These are phyloP conservation scores for Dactylellina drechsleri DNA, from an alignment of 2,329 filamentous ascomycete species.

Conservation along the genomic window DNA sequence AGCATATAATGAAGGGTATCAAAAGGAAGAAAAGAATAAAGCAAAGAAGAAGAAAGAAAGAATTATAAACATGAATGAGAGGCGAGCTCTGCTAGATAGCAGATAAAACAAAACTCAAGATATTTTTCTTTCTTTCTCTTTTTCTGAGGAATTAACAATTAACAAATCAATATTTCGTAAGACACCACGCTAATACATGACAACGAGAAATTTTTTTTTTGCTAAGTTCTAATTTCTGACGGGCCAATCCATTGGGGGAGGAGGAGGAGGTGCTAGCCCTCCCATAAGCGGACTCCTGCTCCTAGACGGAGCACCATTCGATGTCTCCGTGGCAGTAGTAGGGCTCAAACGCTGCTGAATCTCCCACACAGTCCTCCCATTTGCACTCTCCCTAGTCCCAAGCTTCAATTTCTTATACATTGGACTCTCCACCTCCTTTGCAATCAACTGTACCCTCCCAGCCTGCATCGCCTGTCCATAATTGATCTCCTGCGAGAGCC, in stretches of 20 bases:
- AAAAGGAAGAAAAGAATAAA: background rate
- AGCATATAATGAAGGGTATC: conserved; percentile 10
- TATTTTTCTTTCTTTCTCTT: background rate
- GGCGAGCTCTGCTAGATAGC: background rate
- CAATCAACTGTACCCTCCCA: conserved; percentile 14
- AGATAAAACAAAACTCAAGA: background rate
- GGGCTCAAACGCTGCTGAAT: conserved; percentile 41
- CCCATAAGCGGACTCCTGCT: conserved; percentile 17
- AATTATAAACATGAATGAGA: conserved; percentile 14
- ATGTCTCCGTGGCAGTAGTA: conserved; percentile 21
- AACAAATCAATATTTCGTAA: background rate
- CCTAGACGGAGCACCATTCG: conserved; percentile 21
- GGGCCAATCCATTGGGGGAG: conserved; percentile 26
- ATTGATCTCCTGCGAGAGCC: conserved; percentile 17
- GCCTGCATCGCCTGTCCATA: background rate
- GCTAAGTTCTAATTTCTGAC: conserved; percentile 7
- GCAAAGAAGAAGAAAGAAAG: background rate
- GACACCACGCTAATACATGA: background rate
- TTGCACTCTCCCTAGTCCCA: conserved; percentile 54
- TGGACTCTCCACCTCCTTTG: conserved; percentile 52
- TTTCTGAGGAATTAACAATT: background rate
- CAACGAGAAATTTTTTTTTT: background rate
- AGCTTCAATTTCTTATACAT: conserved; percentile 55
- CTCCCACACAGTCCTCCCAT: conserved; percentile 56
- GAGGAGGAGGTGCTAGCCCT: conserved; percentile 26